Conservation (phyloP, 768 basidiomycete genomes). For the Naematelia aurantialba region DNA sequence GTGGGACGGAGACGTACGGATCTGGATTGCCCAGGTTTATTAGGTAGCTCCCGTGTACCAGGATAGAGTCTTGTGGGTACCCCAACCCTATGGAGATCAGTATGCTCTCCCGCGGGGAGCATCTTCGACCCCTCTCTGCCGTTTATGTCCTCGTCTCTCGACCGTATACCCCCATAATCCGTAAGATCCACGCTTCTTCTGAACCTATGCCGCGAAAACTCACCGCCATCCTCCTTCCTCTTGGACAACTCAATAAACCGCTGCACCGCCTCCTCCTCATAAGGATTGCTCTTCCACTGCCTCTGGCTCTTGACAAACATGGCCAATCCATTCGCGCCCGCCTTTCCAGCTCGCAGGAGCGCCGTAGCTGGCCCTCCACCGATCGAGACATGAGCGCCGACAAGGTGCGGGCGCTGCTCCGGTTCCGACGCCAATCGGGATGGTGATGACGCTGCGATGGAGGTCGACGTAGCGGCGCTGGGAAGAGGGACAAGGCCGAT, state of each 20-base stretch:
- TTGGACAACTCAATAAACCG: constrained; percentile 63
- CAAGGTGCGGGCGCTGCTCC: constrained; percentile 21
- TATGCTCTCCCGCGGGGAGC: not conserved
- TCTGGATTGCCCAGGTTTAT: constrained; percentile 81
- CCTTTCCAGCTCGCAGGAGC: constrained; percentile 64
- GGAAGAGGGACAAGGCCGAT: constrained; percentile 6
- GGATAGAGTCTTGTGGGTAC: constrained; percentile 61
- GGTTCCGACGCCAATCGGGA: constrained; percentile 8
- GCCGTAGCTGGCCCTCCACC: constrained; percentile 75
- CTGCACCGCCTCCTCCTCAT: constrained; percentile 57
- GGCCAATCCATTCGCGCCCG: constrained; percentile 78
- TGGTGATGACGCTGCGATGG: not conserved
- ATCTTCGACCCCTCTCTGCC: too few relatives aligned
- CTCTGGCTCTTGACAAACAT: constrained; percentile 80
- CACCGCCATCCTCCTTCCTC: constrained; percentile 48
- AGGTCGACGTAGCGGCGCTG: too few relatives aligned
- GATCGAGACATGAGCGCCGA: constrained; percentile 80
- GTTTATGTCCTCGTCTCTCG: too few relatives aligned
- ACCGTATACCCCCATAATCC: too few relatives aligned
- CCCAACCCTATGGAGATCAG: constrained; percentile 52
- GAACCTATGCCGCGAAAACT: too few relatives aligned
- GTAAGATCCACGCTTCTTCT: too few relatives aligned
- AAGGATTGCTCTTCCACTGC: constrained; percentile 68
- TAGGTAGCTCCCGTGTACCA: constrained; percentile 82
- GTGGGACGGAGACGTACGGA: constrained; percentile 53